These are phyloP conservation scores for Alternaria ventricosa DNA, from an alignment of 2,329 filamentous ascomycete species.

Conservation along the genomic window DNA sequence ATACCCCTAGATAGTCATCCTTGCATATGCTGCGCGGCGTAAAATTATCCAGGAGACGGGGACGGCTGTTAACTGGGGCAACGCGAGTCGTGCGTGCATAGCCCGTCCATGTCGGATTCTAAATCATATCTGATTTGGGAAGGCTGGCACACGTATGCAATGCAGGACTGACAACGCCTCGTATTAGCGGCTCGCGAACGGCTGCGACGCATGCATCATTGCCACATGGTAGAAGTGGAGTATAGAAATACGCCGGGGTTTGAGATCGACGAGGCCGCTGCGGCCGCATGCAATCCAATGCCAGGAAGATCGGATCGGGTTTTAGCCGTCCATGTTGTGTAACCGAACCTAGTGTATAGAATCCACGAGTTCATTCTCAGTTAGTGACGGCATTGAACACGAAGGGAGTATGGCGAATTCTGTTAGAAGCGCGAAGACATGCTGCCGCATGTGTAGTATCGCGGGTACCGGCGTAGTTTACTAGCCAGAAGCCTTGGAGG, in stretches of 20 bases:
- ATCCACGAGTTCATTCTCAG: background rate
- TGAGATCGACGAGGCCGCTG: slow-evolving; percentile 6
- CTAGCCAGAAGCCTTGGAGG: background rate
- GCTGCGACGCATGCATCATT: slow-evolving; percentile 1
- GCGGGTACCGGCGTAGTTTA: background rate
- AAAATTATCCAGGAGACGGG: background rate
- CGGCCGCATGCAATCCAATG: slow-evolving; percentile 2
- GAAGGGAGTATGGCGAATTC: background rate
- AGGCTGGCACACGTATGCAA: background rate
- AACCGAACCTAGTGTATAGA: background rate
- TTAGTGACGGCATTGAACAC: background rate
- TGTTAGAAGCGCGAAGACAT: background rate
- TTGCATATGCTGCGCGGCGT: slow-evolving; percentile 1
- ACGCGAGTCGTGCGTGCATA: slow-evolving; percentile 1
- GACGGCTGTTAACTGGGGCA: background rate
- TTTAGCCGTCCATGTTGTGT: slow-evolving; percentile 9
- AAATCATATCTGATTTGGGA: background rate
- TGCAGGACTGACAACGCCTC: background rate
- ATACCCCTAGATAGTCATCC: background rate
- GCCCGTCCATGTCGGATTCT: background rate
- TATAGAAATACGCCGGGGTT: background rate
- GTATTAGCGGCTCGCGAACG: slow-evolving; percentile 1
- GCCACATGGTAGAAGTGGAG: slow-evolving; percentile 16
- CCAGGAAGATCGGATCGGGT: slow-evolving; percentile 5
- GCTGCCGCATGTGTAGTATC: background rate